Base-by-base conservation (phyloP, 2,329 filamentous ascomycete genomes). In the Trichoderma pleuroti region DNA sequence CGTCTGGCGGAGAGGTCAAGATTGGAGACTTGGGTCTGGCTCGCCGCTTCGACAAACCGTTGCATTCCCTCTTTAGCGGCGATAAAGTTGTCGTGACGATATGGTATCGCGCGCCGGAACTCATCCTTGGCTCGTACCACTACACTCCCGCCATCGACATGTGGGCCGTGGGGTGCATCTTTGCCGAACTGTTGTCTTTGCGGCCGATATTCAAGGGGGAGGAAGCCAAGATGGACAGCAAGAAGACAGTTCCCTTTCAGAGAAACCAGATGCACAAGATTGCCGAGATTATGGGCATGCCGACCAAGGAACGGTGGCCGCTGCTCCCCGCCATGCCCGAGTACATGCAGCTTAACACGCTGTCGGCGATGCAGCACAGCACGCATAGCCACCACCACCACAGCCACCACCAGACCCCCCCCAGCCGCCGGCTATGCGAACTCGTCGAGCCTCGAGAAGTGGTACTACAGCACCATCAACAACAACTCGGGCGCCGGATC, bases 231-330 rank as follows among this genome's bases (percentile, higher is more conserved):
- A 98, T 98, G 92, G 96, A 99, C 81, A 93, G 89, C 76, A 99
- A 99, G 82, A 98, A 98, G 83, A 96, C 93, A 0, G 94, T 98
- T 0, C 96, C 96, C 0, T 99, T 99, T 76, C 96, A 99, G 81
- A 89, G 94, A 16, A 98, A 98, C 77, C 96, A 99, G 82, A 98
- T 99, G 95, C 93, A 96, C 78, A 98, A 97, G 82, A 99, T 99
- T 76, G 93, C 97, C 46, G 96, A 99, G 78, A 94, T 99, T 73
- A 91, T 99, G 84, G 96, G 96, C 34, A 84, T 97, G 74, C 96
- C 96, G 0, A 93, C 88, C 8, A 95, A 95, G 76, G 93, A 97
- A 63, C 88, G 90, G 30, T 99, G 96, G 96, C 93, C 94, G 0
- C 86, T 95, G 32, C 84, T 99, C 2, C 84, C 89, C 1, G 88